A percentile compares a stretch with the other conserved stretches of the same genome.
These are phyloP conservation scores for Uncinocarpus reesii DNA, from an alignment of 2,329 filamentous ascomycete species.

Conservation along the genomic window DNA sequence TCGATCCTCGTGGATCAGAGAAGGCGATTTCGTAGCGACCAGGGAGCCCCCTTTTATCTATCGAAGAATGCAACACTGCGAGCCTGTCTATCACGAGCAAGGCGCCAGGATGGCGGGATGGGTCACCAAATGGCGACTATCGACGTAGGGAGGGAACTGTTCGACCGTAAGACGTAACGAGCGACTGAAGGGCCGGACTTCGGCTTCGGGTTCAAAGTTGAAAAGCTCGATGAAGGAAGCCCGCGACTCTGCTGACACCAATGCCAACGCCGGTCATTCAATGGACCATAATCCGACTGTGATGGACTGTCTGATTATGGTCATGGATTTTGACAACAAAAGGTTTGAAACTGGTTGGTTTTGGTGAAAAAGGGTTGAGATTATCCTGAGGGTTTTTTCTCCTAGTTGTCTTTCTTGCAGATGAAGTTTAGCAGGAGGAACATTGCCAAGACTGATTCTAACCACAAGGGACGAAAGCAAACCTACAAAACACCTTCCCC, in stretches of 20 bases:
- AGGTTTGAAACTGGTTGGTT: slow-evolving; percentile 2
- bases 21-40: background rate
- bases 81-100: background rate
- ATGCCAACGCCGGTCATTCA: slow-evolving; percentile 5
- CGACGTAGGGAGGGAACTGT: background rate
- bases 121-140: background rate
- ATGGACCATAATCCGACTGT: slow-evolving; percentile 10
- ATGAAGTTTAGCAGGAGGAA: slow-evolving; percentile 2
- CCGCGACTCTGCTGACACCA: background rate
- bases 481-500: background rate
- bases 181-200: slow-evolving; percentile 3
- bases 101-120: background rate
- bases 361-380: background rate
- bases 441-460: slow-evolving; percentile 12
- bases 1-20: background rate
- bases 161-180: slow-evolving; percentile 6
- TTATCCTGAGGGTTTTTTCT: slow-evolving; percentile 4
- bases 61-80: background rate
- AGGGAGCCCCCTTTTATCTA: slow-evolving; percentile 7
- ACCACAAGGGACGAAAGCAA: slow-evolving; percentile 12
- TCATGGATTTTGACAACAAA: slow-evolving; percentile 4
- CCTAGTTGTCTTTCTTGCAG: background rate
- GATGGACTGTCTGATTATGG: background rate
- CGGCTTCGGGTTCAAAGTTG: background rate
- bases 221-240: background rate